Conservation (phyloP, 2,329 filamentous ascomycete species). For the Trichoderma polysporum region DNA sequence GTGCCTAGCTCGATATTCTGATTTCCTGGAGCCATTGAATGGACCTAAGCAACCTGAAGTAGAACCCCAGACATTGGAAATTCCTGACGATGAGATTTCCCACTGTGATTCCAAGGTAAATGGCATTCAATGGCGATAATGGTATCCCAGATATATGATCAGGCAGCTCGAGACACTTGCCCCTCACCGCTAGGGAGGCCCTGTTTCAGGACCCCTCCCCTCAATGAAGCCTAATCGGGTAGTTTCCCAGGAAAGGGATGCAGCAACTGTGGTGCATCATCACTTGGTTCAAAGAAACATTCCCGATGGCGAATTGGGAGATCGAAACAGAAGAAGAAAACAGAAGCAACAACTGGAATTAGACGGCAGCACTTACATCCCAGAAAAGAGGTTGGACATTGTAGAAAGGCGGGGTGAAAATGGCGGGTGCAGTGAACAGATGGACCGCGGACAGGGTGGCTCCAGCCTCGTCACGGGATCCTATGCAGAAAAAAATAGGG, state of each 20-base stretch:
- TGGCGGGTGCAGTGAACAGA: slow-evolving; percentile 15
- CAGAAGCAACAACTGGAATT: neutral
- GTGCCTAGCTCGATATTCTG: neutral
- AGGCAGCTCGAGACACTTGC: slow-evolving; percentile 21
- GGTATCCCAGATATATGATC: neutral
- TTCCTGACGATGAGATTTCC: neutral
- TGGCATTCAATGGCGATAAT: neutral
- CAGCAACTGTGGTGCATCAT: neutral
- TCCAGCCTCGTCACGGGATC: slow-evolving; percentile 23
- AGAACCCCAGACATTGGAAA: neutral
- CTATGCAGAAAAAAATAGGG: slow-evolving; percentile 1
- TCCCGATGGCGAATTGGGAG: neutral
- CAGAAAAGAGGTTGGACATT: slow-evolving; percentile 62
- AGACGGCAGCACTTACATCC: slow-evolving; percentile 52
- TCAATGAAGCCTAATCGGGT: slow-evolving; percentile 8
- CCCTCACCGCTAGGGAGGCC: slow-evolving; percentile 22
- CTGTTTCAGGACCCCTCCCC: slow-evolving; percentile 5
- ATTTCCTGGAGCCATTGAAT: neutral
- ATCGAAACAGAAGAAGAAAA: neutral
- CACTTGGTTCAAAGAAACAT: neutral
- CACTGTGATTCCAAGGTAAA: neutral
- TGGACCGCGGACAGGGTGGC: slow-evolving; percentile 4
- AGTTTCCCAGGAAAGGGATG: neutral
- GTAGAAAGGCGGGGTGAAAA: slow-evolving; percentile 24
- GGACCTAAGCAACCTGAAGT: neutral